Evolutionary conservation across 2,329 filamentous ascomycete species (phyloP), one percentile per base, ranked within the genome.

Genomic region (Lachnellula hyalina): DNA sequence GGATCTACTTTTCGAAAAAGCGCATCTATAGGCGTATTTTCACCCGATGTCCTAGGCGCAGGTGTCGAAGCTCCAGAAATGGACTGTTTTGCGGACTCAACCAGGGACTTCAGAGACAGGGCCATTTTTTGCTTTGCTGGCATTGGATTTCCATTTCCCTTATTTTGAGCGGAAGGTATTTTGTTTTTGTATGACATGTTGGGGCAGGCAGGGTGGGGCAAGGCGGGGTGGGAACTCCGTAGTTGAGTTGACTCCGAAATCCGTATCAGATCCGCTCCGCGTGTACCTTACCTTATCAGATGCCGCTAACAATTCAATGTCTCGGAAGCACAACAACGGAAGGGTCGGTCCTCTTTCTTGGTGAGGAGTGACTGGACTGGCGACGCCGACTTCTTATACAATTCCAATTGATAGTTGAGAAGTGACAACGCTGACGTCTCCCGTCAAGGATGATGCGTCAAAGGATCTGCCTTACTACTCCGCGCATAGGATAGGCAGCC

Each of bases 1-100:
- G 88, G 83, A 66, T 87, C 80, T 38, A 90, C 90, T 63, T 81
- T 83, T 51, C 84, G 76, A 71, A 97, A 97, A 9, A 97, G 77
- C 35, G 54, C 38, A 8, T 59, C 54, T 15, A 62, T 51, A 11
- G 64, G 55, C 5, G 65, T 57, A 23, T 51, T 58, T 53, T 61
- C 60, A 5, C 57, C 54, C 9, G 58, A 58, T 5, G 63, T 61
- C 15, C 63, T 59, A 12, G 61, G 70, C 8, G 52, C 38, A 34
- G 60, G 60, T 9, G 63, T 63, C 19, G 64, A 53, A n/a, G 56
- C 48, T 2, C 65, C 65, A 2, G 60, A 61, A 15, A 68, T 57
- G 2, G 61, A 59, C 45, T 64, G 59, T 42, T 58, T 56, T 8
- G 66, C 66, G 46, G 53, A 60, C 35, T 53, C 58, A 14, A 70